Evolutionary conservation across 768 basidiomycete species (phyloP).

Genomic region (Serendipita sp.): DNA sequence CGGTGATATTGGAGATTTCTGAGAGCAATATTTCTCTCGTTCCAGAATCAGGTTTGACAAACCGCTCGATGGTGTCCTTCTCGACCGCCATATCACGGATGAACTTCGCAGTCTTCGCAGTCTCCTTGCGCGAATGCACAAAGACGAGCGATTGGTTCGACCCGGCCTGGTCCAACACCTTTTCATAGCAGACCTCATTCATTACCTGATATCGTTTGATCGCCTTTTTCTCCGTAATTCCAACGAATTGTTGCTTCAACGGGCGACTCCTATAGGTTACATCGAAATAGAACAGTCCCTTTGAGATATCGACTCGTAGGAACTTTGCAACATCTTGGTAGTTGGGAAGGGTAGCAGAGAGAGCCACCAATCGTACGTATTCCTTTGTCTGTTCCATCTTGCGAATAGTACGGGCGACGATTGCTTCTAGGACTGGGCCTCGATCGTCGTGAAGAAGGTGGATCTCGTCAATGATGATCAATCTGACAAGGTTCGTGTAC

Average conservation of each 20-base stretch:
- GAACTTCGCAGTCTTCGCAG: slow-evolving; percentile 90
- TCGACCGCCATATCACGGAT: slow-evolving; percentile 90
- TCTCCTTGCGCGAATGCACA: slow-evolving; percentile 97
- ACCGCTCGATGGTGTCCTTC: slow-evolving; percentile 90
- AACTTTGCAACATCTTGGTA: slow-evolving; percentile 96
- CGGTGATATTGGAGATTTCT: slow-evolving; percentile 70
- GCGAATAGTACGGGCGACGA: slow-evolving; percentile 78
- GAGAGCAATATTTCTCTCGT: slow-evolving; percentile 77
- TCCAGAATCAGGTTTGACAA: slow-evolving; percentile 85
- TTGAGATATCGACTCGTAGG: slow-evolving; percentile 80
- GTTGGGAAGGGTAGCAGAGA: slow-evolving; percentile 96
- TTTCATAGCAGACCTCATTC: slow-evolving; percentile 99
- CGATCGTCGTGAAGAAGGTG: slow-evolving; percentile 95
- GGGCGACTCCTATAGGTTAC: slow-evolving; percentile 86
- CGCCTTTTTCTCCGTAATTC: slow-evolving; percentile 97
- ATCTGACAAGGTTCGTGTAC: slow-evolving; percentile 89
- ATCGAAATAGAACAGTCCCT: slow-evolving; percentile 95
- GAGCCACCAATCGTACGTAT: slow-evolving; percentile 83
- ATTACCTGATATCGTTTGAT: slow-evolving; percentile 96
- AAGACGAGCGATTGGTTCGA: slow-evolving; percentile 93
- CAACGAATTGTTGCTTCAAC: slow-evolving; percentile 91
- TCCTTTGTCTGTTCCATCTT: slow-evolving; percentile 89
- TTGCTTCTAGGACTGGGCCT: slow-evolving; percentile 86
- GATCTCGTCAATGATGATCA: slow-evolving; percentile 97
- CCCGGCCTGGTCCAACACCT: slow-evolving; percentile 79